A percentile compares a stretch with the other conserved stretches of the same genome.
Conservation (phyloP, 495 filamentous ascomycete genomes). For the Durotheca rogersii region DNA sequence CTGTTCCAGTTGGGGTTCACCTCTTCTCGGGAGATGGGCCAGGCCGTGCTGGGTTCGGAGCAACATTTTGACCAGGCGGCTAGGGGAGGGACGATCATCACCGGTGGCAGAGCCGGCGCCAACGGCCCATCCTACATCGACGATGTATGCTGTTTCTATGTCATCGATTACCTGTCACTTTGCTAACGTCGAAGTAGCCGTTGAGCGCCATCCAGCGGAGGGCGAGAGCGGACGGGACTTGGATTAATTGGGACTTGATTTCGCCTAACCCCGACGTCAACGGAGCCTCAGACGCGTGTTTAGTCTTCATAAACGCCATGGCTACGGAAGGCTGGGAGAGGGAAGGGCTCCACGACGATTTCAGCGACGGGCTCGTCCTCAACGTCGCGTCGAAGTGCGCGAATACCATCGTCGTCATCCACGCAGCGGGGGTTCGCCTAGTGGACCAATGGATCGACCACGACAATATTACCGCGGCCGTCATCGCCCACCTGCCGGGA, state of each 20-base stretch:
- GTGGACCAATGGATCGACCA: constrained; percentile 62
- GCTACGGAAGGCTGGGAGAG: constrained; percentile 58
- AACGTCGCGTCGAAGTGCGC: constrained; percentile 57
- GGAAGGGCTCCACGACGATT: constrained; percentile 44
- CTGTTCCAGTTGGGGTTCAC: constrained; percentile 37
- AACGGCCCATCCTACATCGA: constrained; percentile 49
- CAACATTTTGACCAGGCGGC: constrained; percentile 37
- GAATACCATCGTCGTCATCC: constrained; percentile 63
- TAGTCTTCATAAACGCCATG: constrained; percentile 64
- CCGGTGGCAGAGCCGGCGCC: constrained; percentile 55
- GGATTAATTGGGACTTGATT: constrained; percentile 50
- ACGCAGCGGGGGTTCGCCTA: constrained; percentile 58
- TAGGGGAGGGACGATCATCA: constrained; percentile 46
- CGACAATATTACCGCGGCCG: constrained; percentile 62
- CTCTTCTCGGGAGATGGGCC: constrained; percentile 35
- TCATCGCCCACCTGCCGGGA: constrained; percentile 63
- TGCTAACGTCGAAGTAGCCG: constrained; percentile 42
- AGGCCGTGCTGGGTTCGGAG: constrained; percentile 32
- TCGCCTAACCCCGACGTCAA: constrained; percentile 43
- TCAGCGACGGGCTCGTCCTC: constrained; percentile 57
- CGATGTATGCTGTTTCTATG: constrained; percentile 26
- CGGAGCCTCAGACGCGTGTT: constrained; percentile 62
- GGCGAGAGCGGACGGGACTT: constrained; percentile 56
- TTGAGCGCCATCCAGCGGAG: constrained; percentile 60
- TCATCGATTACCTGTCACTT: neutral